Evolutionary conservation across 192 early-diverging fungal species (phyloP), one percentile per base, ranked within the genome.

Genomic region (Rhizoclosmatium sp.): DNA sequence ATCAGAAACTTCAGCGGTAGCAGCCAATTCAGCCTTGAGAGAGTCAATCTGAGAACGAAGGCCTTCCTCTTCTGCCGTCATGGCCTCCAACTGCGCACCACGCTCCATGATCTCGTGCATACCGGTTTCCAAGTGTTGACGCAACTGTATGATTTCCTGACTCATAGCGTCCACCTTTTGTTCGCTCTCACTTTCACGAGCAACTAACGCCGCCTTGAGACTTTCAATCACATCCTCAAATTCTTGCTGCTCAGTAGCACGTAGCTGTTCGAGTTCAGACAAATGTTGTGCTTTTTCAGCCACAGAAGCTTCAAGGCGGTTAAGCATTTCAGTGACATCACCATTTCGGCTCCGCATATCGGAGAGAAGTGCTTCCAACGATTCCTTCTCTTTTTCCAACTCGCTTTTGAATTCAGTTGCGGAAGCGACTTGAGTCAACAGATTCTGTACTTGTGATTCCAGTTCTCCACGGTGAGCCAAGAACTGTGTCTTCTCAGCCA

Each of bases 161-260:
- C 23, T 40, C 2, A 40, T 16, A 41, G 45, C 16, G 5, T 10
- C 7, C 47, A 69, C 9, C 45, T 59, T 54, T 48, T 69, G 9
- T 7, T 7, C 49, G 12, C 44, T 4, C 56, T 78, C 76, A 42
- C n/a, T 12, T 66, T 78, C n/a, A 23, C 39, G 66, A 23, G n/a
- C 66, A 42, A 44, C 5, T 21, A 78, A 19, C 14, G 67, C 60
- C 21, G 16, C 47, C 60, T 66, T 47, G 19, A 78, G 42, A 41
- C 39, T 78, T 41, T 47, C 76, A 51, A 78, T 69, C 49, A 78
- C 60, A 16, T 78, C 76, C 21, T 69, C 65, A 45, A 39, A 69
- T 62, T 78, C 76, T 12, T 14, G 10, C 9, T 42, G 23, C 16
- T 68, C 64, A 12, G 76, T 47, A 21, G 21, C 47, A 16, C 66